Evolutionary conservation across 163 green algal species (phyloP).

Genomic region (Picocystis sp.): DNA sequence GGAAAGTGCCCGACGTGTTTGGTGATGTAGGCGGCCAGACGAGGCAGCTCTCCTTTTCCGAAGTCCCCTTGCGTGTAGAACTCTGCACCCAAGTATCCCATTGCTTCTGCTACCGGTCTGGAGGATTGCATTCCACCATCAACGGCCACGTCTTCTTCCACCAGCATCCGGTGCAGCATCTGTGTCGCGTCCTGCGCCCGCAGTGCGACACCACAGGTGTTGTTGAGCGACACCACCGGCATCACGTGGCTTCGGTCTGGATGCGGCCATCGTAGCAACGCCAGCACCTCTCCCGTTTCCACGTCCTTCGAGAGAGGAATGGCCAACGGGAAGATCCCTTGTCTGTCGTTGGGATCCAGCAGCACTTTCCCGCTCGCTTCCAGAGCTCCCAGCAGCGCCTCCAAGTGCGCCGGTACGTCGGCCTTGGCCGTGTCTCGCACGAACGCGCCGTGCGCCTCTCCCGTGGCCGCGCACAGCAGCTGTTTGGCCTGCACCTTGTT

Average conservation of each 20-base stretch:
- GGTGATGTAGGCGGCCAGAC: conserved; percentile 6
- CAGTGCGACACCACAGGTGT: neutral
- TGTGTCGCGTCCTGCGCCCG: conserved; percentile 2
- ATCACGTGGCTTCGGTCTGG: neutral
- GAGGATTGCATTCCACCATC: neutral
- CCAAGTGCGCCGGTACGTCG: too few species aligned
- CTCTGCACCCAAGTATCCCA: too few species aligned
- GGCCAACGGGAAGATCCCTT: conserved; percentile 2
- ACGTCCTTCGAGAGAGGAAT: conserved; percentile 2
- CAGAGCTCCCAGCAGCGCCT: neutral
- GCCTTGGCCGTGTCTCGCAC: too few species aligned
- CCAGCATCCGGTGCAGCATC: conserved; percentile 8
- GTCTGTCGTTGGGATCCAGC: neutral
- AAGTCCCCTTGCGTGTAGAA: conserved; percentile 1
- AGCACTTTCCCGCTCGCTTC: neutral
- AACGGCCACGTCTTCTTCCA: conserved; percentile 6
- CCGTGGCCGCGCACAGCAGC: too few species aligned
- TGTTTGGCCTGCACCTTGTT: too few species aligned
- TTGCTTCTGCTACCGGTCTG: too few species aligned
- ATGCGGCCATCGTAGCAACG: neutral
- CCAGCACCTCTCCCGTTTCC: neutral
- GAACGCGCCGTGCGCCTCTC: too few species aligned
- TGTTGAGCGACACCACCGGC: neutral
- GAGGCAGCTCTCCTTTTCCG: neutral
- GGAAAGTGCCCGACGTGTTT: conserved; percentile 21